phyloP scores from a whole-genome alignment of 2,329 filamentous ascomycete species.

The Aureobasidium leucospermi region DNA sequence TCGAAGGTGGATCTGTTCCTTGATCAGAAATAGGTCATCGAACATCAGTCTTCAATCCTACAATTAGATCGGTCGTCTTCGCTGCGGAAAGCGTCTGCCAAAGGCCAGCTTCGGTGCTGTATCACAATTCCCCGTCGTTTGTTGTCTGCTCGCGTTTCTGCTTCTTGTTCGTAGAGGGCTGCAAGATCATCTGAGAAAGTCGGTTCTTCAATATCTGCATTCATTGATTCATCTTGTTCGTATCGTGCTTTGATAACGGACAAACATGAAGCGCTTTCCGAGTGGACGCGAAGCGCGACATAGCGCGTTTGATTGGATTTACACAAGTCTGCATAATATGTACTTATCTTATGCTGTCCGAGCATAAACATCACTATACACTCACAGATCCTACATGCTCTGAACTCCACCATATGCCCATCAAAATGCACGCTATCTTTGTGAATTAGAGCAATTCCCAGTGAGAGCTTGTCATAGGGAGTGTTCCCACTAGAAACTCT shows the following conservation, averaged over 20 bases:
- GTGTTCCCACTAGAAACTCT: too few species aligned
- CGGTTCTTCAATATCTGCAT: neutral
- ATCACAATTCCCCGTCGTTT: conserved; percentile 41
- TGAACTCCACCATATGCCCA: too few species aligned
- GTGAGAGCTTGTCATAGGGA: too few species aligned
- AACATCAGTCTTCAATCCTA: neutral
- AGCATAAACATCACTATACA: too few species aligned
- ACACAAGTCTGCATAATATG: neutral
- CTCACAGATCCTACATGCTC: too few species aligned
- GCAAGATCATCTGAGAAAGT: conserved; percentile 24
- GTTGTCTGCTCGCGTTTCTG: conserved; percentile 37
- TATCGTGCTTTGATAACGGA: neutral
- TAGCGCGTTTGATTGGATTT: neutral
- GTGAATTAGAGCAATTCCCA: too few species aligned
- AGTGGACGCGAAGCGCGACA: neutral
- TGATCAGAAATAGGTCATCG: neutral
- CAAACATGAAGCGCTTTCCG: neutral
- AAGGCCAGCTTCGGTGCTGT: conserved; percentile 43
- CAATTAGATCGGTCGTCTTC: conserved; percentile 33
- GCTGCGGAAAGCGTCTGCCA: conserved; percentile 42
- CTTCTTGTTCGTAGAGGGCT: conserved; percentile 39
- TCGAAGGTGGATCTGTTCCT: neutral
- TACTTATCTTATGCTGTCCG: too few species aligned
- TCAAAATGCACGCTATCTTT: too few species aligned
- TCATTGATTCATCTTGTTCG: conserved; percentile 3